These are phyloP conservation scores for Didymosphaeria variabile DNA, from an alignment of 2,329 filamentous ascomycete genomes.

Conservation along the genomic window DNA sequence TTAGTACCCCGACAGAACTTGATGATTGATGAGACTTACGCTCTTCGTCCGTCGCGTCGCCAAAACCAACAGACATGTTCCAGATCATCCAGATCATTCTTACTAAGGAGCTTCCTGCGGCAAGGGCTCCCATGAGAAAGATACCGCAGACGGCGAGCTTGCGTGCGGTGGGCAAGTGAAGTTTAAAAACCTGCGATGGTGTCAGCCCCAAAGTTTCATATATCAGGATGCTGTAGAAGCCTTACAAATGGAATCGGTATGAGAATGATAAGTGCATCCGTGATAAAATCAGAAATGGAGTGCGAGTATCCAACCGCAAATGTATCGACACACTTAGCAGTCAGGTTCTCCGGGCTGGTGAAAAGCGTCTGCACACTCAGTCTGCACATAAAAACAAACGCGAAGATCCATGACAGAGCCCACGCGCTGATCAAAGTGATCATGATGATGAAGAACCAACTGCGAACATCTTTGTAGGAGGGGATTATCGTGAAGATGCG, in stretches of 20 bases:
- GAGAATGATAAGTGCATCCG: constrained; percentile 19
- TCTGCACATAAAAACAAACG: constrained; percentile 23
- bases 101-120: constrained; percentile 18
- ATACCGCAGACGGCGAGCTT: constrained; percentile 18
- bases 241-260: constrained; percentile 24
- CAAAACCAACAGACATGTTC: constrained; percentile 11
- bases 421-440: constrained; percentile 18
- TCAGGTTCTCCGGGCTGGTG: neutral
- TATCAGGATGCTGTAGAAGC: neutral
- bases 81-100: constrained; percentile 22
- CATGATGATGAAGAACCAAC: constrained; percentile 15
- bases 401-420: constrained; percentile 16
- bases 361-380: constrained; percentile 9
- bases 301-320: constrained; percentile 16
- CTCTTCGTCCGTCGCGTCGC: constrained; percentile 17
- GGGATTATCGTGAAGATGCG: constrained; percentile 20
- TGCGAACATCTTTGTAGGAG: constrained; percentile 16
- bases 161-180: constrained; percentile 11
- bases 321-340: constrained; percentile 14
- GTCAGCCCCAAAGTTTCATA: neutral
- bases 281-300: constrained; percentile 22
- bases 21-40: constrained; percentile 9
- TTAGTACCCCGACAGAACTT: neutral
- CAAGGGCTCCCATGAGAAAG: constrained; percentile 20
- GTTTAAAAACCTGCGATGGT: constrained; percentile 17